These are phyloP conservation scores for Shiraia bambusicola DNA, from an alignment of 2,329 filamentous ascomycete species.

Conservation along the genomic window DNA sequence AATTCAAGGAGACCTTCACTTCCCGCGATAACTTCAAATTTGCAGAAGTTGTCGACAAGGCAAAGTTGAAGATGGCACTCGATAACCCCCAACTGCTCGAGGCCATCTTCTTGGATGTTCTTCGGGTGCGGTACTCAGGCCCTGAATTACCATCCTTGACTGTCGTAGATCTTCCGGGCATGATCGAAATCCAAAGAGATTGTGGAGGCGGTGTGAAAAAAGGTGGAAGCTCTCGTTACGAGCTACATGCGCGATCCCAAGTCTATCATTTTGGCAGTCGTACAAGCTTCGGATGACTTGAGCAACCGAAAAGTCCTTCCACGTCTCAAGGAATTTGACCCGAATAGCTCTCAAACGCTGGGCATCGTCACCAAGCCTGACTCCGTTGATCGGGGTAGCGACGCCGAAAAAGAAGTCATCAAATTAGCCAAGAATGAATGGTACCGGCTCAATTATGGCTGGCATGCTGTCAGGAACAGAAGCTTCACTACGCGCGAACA, in stretches of 20 bases:
- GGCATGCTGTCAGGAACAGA: constrained; percentile 45
- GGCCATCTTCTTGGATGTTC: constrained; percentile 27
- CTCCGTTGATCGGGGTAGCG: constrained; percentile 27
- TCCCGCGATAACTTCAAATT: constrained; percentile 34
- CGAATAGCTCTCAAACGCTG: constrained; percentile 40
- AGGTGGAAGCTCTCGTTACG: constrained; percentile 50
- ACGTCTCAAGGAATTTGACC: constrained; percentile 32
- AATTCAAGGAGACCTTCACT: constrained; percentile 20
- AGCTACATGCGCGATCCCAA: constrained; percentile 46
- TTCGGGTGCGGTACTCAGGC: constrained; percentile 34
- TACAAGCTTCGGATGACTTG: constrained; percentile 46
- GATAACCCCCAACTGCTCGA: neutral
- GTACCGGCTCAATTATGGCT: constrained; percentile 35
- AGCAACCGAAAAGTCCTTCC: constrained; percentile 12
- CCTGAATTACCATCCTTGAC: constrained; percentile 49
- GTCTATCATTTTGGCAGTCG: constrained; percentile 50
- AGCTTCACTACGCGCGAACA: constrained; percentile 20
- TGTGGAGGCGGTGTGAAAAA: constrained; percentile 47
- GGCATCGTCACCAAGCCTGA: constrained; percentile 52
- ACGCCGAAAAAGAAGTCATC: constrained; percentile 21
- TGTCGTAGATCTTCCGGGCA: constrained; percentile 58
- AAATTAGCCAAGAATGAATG: constrained; percentile 38
- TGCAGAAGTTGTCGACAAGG: constrained; percentile 53
- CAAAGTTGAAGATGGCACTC: constrained; percentile 51
- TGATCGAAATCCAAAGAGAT: constrained; percentile 55